Percentiles rank a stretch among this genome's conserved stretches.
Conservation (phyloP, 2,329 filamentous ascomycete genomes). For the Cercospora zeina region DNA sequence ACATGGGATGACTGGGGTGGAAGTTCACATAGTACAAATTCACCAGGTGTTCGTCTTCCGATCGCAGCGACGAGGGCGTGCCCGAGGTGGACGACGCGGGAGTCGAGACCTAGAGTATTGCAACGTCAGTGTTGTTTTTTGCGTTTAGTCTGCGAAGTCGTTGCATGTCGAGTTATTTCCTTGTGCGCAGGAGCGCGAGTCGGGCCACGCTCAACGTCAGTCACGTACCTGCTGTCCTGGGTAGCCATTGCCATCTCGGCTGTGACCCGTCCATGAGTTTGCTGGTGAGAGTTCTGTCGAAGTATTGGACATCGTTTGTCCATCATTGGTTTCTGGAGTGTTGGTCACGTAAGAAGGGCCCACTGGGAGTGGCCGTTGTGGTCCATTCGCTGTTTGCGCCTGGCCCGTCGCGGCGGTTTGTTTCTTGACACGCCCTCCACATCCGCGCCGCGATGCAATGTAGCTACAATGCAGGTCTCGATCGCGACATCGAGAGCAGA, state of each 20-base stretch:
- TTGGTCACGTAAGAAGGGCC: neutral
- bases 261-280: conserved; percentile 15
- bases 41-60: conserved; percentile 46
- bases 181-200: neutral
- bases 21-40: conserved; percentile 59
- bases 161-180: neutral
- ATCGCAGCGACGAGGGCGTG: conserved; percentile 41
- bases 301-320: neutral
- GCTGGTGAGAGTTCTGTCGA: conserved; percentile 12
- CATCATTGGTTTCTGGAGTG: neutral
- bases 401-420: conserved; percentile 11
- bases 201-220: neutral
- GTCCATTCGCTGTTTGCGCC: neutral
- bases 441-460: conserved; percentile 71
- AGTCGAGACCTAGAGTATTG: conserved; percentile 10
- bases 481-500: conserved; percentile 57
- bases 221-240: conserved; percentile 5
- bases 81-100: conserved; percentile 39
- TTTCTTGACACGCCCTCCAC: conserved; percentile 57
- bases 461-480: conserved; percentile 62
- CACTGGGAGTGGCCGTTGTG: conserved; percentile 11
- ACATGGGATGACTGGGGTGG: conserved; percentile 57
- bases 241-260: conserved; percentile 8
- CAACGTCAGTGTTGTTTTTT: neutral
- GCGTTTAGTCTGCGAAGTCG: neutral